Conservation (phyloP, 2,329 filamentous ascomycete species). For the Scytalidium lignicola region DNA sequence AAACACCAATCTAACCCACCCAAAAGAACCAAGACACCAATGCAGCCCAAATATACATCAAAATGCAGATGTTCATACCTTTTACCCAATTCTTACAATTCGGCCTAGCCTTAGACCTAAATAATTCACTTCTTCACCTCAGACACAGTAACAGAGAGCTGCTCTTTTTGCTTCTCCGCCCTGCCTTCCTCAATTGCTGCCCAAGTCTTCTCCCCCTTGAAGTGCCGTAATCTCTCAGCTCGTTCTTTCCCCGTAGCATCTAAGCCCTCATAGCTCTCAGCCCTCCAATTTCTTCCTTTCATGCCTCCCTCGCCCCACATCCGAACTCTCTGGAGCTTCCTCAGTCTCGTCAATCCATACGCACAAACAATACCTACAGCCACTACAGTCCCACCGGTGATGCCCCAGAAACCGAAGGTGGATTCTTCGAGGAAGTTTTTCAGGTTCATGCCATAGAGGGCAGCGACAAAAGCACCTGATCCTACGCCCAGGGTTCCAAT, state of each 20-base stretch:
- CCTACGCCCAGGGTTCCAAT: conserved; percentile 93
- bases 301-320: conserved; percentile 53
- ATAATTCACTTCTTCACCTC: no score
- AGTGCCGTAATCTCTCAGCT: conserved; percentile 14
- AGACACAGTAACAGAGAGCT: neutral
- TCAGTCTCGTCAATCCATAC: conserved; percentile 78
- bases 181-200: conserved; percentile 12
- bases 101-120: no score
- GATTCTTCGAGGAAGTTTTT: conserved; percentile 98
- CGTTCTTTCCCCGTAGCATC: conserved; percentile 20
- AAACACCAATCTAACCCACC: no score
- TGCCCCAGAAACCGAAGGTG: conserved; percentile 73
- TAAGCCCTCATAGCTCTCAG: conserved; percentile 12
- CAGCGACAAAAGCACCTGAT: conserved; percentile 89
- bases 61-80: no score
- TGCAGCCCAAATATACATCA: no score
- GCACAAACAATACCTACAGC: conserved; percentile 74
- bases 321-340: conserved; percentile 79
- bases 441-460: conserved; percentile 99
- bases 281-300: conserved; percentile 23
- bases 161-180: neutral
- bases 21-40: no score
- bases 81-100: no score
- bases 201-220: conserved; percentile 18
- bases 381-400: conserved; percentile 65